These are phyloP conservation scores for Kluyveromyces nonfermentans DNA, from an alignment of 805 yeast genomes.

Conservation along the genomic window DNA sequence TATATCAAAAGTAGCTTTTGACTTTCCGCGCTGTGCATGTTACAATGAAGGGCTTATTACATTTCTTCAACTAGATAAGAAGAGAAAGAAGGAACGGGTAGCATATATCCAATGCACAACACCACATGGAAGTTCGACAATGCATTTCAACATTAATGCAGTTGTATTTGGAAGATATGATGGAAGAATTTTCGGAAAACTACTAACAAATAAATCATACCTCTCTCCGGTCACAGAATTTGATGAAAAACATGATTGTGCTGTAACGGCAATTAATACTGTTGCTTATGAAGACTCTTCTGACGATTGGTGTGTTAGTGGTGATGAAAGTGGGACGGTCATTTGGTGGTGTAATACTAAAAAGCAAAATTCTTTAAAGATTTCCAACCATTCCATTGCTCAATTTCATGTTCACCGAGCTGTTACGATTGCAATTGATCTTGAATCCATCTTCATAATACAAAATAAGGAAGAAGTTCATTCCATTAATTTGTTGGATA, in stretches of 20 bases:
- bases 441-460: constrained; percentile 17
- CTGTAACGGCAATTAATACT: constrained; percentile 27
- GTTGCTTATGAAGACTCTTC: constrained; percentile 17
- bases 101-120: constrained; percentile 31
- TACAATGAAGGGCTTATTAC: constrained; percentile 30
- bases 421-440: constrained; percentile 20
- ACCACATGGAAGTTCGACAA: constrained; percentile 30
- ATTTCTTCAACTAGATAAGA: constrained; percentile 23
- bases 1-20: constrained; percentile 18
- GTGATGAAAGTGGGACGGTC: constrained; percentile 25
- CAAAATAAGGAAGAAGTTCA: constrained; percentile 15
- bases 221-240: constrained; percentile 27
- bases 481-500: constrained; percentile 11
- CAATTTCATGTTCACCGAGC: constrained; percentile 17
- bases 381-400: constrained; percentile 17
- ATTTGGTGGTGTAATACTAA: constrained; percentile 30
- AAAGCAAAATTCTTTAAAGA: constrained; percentile 8
- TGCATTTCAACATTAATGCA: constrained; percentile 27
- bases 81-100: constrained; percentile 17
- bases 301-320: constrained; percentile 25
- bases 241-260: constrained; percentile 17
- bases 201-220: constrained; percentile 26
- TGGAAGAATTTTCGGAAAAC: constrained; percentile 28
- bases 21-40: constrained; percentile 28
- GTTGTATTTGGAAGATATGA: constrained; percentile 31